Evolutionary conservation across 495 filamentous ascomycete genomes (phyloP), one percentile per base, ranked within the genome.

Genomic region (Annulohypoxylon bovei): DNA sequence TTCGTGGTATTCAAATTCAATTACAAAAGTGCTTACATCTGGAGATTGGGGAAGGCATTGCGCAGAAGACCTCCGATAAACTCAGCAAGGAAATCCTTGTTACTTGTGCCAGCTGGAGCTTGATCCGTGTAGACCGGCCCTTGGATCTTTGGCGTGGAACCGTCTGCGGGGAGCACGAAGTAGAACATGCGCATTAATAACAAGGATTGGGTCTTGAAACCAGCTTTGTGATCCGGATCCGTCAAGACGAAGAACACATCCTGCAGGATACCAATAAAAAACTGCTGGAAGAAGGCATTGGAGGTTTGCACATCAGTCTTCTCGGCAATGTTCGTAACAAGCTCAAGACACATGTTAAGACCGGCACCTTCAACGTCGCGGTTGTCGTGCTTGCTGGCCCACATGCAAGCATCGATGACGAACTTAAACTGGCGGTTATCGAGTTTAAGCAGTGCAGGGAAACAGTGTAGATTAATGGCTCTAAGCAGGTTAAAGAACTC

Each of bases 351-450:
- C 96, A 98, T 99, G 77, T 92, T 95, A 67, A 99, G 88, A n/a
- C 95, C 95, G 50, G 95, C 96, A 76, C 91, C 92, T 82, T 99
- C 95, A 32, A 99, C 95, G 75, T 97, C 95, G 23, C 95, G 91
- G 78, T 99, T 99, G 81, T 98, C 95, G 78, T 99, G 95, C 81
- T 99, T 99, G 82, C 93, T 97, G 8, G 95, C 95, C 95, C 95
- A 99, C 89, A 98, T 91, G 86, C 95, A 99, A 25, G 95, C 95
- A 75, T 99, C 95, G 70, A 99, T 98, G 73, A 99, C 95, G 75
- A 98, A 97, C 78, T 98, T 98, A 87, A 99, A 98, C 77, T 98
- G 94, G 16, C 92, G 88, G 56, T 89, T 93, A 78, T 99, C 95
- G 3, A 99, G 89, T 77, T 94, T 95, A 55, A 99, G 85, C 6